A percentile compares a stretch with the other conserved stretches of the same genome.
phyloP scores from a whole-genome alignment of 2,329 filamentous ascomycete genomes.

The Nakataea oryzae region DNA sequence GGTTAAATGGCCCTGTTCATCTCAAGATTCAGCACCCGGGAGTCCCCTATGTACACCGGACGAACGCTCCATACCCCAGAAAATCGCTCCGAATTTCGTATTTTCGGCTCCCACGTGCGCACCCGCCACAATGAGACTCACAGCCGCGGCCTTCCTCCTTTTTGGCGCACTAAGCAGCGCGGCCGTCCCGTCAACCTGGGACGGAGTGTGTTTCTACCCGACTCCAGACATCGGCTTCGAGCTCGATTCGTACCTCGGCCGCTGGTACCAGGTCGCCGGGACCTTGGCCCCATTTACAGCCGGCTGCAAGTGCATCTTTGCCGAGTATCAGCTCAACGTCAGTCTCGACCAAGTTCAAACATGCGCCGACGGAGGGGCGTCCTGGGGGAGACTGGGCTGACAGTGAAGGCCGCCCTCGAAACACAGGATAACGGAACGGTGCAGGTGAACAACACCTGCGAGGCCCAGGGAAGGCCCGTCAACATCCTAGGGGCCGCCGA shows the following conservation, averaged over 20 bases:
- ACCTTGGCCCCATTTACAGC: constrained; percentile 19
- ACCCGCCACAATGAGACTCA: not conserved
- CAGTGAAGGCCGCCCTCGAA: not conserved
- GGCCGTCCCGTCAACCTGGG: constrained; percentile 16
- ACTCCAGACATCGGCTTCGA: constrained; percentile 16
- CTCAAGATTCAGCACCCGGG: too few relatives aligned
- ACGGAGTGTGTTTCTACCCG: constrained; percentile 21
- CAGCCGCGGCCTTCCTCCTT: not conserved
- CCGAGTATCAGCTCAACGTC: constrained; percentile 20
- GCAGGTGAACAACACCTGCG: constrained; percentile 21
- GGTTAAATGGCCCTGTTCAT: too few relatives aligned
- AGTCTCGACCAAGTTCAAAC: constrained; percentile 4
- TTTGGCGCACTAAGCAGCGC: not conserved
- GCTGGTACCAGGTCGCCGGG: constrained; percentile 22
- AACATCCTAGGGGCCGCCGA: constrained; percentile 19
- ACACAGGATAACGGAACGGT: constrained; percentile 19
- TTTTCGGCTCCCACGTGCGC: too few relatives aligned
- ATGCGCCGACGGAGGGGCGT: not conserved
- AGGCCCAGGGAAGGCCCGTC: constrained; percentile 13
- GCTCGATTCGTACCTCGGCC: constrained; percentile 19
- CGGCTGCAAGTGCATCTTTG: constrained; percentile 20
- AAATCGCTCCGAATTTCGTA: too few relatives aligned
- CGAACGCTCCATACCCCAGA: too few relatives aligned
- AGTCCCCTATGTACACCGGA: too few relatives aligned
- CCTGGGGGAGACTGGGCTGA: too few relatives aligned